Base-by-base conservation (phyloP, 805 yeast species). In the Myxozyma melibiosi region DNA sequence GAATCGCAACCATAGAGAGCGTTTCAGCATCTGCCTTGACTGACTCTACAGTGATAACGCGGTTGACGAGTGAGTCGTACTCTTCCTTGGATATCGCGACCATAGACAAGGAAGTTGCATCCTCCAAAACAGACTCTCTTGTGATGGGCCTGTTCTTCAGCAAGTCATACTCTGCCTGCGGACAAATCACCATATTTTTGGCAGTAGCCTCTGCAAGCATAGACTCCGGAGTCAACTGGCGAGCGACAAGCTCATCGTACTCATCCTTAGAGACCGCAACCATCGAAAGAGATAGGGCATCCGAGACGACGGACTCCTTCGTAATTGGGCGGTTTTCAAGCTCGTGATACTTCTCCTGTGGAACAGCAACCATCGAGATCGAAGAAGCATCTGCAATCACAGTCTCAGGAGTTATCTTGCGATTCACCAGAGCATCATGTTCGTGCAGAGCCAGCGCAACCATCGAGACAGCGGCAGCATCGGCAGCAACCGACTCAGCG, bases 1-100 rank as follows among this genome's bases (percentile, higher is more conserved):
- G 46, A 9, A 72, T 56, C 7, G 40, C 51, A 11, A 46, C 47
- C 51, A 45, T 33, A 8, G 56, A 52, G 24, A 52, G 8, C 14
- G 46, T 5, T 14, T 31, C 51, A 13, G 56, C 56, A 39, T 52
- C 56, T 7, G 46, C 43, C 16, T 4, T 18, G 6, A 51, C 48
- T 5, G 48, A 34, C 33, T 40, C 34, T 8, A 18, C 31, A 24
- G 50, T 33, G 14, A 45, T n/a, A 11, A 30, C 33, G 28, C 34
- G 51, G 18, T 37, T 34, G 22, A 41, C 16, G 13, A 50, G 9
- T 22, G 45, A 7, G 28, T 35, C 33, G 42, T 64, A 64, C 27
- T 66, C 69, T 13, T 60, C 63, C 34, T 64, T 51, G 7, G 68
- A 44, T 7, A 72, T 57, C 7, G 67, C 49, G 5, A 63, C 61